phyloP scores from a whole-genome alignment of 345 rosid genomes.

The Eucalyptus curtisii region DNA sequence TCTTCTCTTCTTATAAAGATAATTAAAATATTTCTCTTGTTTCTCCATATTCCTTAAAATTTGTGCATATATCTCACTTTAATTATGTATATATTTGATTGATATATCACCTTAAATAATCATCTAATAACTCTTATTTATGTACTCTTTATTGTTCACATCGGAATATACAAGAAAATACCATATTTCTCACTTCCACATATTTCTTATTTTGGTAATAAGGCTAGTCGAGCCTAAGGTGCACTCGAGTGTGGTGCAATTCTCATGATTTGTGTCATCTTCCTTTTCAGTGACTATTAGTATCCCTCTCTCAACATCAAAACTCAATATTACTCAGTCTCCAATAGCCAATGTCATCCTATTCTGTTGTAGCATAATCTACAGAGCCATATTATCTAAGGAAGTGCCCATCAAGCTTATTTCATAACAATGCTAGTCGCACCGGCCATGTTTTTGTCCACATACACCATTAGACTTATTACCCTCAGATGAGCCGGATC shows the following conservation, averaged over 20 bases:
- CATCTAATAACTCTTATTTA: background rate
- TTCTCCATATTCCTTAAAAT: background rate
- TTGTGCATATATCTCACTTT: background rate
- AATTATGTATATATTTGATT: background rate
- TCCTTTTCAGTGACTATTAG: background rate
- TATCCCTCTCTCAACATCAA: background rate
- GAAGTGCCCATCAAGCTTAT: fast-evolving
- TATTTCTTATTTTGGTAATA: background rate
- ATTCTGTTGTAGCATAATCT: background rate
- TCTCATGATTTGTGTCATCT: background rate
- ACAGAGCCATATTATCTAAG: fast-evolving
- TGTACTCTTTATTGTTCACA: background rate
- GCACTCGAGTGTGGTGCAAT: background rate
- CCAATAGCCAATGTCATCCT: background rate
- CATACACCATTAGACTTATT: background rate
- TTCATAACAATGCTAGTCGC: fast-evolving
- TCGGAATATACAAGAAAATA: background rate
- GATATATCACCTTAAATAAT: background rate
- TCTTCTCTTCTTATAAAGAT: background rate
- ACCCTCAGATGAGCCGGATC: fast-evolving
- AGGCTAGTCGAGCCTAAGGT: background rate
- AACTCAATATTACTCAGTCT: background rate
- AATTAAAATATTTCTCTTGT: background rate
- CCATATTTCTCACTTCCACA: background rate
- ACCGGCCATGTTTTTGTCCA: background rate